Evolutionary conservation across 2,329 filamentous ascomycete genomes (phyloP).

Genomic region (Xylariomycetidae sp.): DNA sequence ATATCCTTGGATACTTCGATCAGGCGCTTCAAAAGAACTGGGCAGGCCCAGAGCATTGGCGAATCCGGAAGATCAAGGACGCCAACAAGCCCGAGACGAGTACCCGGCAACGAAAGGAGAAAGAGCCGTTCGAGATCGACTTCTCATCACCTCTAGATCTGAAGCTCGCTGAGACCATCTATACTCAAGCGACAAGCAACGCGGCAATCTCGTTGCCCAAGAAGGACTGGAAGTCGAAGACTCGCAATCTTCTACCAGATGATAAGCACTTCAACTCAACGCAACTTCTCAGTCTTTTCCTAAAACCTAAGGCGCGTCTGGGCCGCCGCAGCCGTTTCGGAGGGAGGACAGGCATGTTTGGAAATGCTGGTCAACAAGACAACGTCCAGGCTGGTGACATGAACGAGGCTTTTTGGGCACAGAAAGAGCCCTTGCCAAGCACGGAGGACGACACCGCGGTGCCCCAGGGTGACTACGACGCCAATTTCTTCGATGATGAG

Average conservation of each 20-base stretch:
- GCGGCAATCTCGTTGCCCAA: conserved; percentile 81
- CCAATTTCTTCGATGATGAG: conserved; percentile 93
- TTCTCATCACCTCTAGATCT: conserved; percentile 73
- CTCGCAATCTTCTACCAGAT: conserved; percentile 86
- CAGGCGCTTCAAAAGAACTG: conserved; percentile 95
- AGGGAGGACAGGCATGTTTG: conserved; percentile 36
- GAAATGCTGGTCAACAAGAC: conserved; percentile 39
- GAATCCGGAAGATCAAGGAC: conserved; percentile 88
- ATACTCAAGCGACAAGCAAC: conserved; percentile 76
- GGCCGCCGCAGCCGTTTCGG: conserved; percentile 55
- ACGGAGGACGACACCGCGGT: conserved; percentile 46
- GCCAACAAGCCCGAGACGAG: conserved; percentile 57
- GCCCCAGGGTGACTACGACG: conserved; percentile 80
- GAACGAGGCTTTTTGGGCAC: conserved; percentile 95
- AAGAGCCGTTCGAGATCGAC: conserved; percentile 93
- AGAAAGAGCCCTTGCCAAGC: conserved; percentile 48
- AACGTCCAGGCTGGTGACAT: conserved; percentile 69
- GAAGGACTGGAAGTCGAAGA: conserved; percentile 93
- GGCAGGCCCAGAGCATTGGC: conserved; percentile 98
- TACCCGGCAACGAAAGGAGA: conserved; percentile 77
- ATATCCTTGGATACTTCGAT: conserved; percentile 97
- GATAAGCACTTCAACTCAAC: conserved; percentile 98
- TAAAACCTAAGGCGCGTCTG: conserved; percentile 89
- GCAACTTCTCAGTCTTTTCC: conserved; percentile 81
- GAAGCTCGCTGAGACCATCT: conserved; percentile 68